These are phyloP conservation scores for Stephanodiscus triporus DNA, from an alignment of 108 stramenopile species.

Conservation along the genomic window DNA sequence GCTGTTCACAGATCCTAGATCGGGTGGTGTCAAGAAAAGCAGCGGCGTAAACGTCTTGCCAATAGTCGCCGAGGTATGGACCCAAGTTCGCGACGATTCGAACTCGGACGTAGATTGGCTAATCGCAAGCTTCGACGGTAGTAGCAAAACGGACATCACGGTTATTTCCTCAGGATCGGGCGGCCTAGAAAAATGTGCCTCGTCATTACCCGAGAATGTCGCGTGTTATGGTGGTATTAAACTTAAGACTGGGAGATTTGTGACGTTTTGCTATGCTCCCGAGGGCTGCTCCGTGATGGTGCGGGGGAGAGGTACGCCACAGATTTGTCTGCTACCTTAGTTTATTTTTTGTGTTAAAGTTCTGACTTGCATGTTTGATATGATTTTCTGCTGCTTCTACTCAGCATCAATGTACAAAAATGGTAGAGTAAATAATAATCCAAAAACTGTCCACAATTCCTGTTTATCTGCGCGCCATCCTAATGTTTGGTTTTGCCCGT, in stretches of 20 bases:
- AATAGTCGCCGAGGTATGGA: conserved; percentile 56
- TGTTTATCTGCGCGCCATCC: conserved; percentile 1
- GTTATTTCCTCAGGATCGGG: conserved; percentile 67
- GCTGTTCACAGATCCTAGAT: conserved; percentile 76
- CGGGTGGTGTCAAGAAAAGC: conserved; percentile 67
- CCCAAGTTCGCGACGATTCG: conserved; percentile 68
- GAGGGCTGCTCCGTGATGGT: conserved; percentile 71
- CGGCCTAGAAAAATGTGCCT: conserved; percentile 63
- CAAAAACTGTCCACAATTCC: not conserved
- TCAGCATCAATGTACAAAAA: conserved; percentile 88
- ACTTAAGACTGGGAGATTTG: conserved; percentile 68
- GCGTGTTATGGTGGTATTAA: conserved; percentile 75
- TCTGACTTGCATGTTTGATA: not conserved
- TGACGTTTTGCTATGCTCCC: conserved; percentile 67
- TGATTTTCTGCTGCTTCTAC: not conserved
- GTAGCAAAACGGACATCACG: conserved; percentile 79
- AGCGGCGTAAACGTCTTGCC: conserved; percentile 78
- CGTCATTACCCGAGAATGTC: conserved; percentile 44
- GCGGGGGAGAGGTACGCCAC: conserved; percentile 45
- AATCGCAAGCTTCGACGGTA: conserved; percentile 71
- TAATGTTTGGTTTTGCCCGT: not conserved
- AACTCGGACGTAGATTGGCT: conserved; percentile 74
- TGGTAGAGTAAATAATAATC: conserved; percentile 43
- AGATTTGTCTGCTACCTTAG: not conserved
- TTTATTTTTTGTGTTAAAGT: not conserved